These are phyloP conservation scores for Fragaria ananassa DNA, from an alignment of 306 rosid genomes.

Conservation along the genomic window DNA sequence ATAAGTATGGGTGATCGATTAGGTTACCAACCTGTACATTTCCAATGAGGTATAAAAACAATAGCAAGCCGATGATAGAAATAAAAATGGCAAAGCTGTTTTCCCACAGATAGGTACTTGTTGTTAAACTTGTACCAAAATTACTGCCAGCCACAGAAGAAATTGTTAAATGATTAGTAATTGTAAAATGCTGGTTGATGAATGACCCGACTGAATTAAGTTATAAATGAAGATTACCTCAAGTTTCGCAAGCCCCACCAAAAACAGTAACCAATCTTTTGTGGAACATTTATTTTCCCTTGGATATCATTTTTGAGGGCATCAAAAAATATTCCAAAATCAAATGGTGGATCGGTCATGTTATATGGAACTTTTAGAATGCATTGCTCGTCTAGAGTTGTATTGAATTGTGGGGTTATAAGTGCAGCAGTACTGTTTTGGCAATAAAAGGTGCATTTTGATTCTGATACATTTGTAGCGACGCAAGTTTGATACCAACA, in stretches of 20 bases:
- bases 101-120: not conserved
- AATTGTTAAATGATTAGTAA: too few relatives aligned
- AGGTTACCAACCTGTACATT: slow-evolving; percentile 19
- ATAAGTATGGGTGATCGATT: not conserved
- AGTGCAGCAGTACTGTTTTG: not conserved
- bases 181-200: not conserved
- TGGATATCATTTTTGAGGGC: not conserved
- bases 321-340: slow-evolving; percentile 18
- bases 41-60: slow-evolving; percentile 21
- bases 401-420: too few relatives aligned
- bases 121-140: slow-evolving; percentile 5
- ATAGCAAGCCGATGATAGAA: slow-evolving; percentile 6
- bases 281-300: not conserved
- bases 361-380: not conserved
- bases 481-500: slow-evolving; percentile 7
- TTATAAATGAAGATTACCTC: not conserved
- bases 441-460: not conserved
- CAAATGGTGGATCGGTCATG: slow-evolving; percentile 1
- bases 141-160: not conserved
- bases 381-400: not conserved
- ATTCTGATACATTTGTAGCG: fast-evolving
- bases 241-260: slow-evolving; percentile 16
- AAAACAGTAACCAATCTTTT: slow-evolving; percentile 4
- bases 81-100: not conserved
- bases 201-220: not conserved